These are phyloP conservation scores for Chrysanthemum makinoi DNA, from an alignment of 129 eudicot genomes.

Conservation along the genomic window DNA sequence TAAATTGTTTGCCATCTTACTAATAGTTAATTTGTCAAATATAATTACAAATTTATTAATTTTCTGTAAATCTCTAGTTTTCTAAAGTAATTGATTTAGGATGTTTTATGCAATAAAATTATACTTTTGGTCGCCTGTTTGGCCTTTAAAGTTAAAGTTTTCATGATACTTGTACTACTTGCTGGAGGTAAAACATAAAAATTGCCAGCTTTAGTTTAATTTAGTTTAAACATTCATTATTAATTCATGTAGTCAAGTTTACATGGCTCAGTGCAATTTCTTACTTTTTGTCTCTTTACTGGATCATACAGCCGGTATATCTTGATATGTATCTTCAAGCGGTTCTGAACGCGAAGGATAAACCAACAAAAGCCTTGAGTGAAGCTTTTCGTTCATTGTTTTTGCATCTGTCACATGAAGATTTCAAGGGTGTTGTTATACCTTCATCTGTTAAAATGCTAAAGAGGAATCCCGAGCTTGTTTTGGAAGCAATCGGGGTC, in stretches of 20 bases:
- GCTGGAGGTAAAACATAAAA: background rate
- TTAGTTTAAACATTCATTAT: background rate
- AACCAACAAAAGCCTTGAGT: conserved; percentile 62
- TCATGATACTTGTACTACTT: background rate
- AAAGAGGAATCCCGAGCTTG: conserved; percentile 96
- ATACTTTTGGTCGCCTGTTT: background rate
- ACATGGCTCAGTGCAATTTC: conserved; percentile 7
- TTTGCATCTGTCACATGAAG: conserved; percentile 71
- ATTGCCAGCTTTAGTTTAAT: background rate
- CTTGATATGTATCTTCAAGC: conserved; percentile 80
- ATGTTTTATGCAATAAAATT: conserved; percentile 5
- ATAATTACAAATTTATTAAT: background rate
- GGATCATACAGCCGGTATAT: conserved; percentile 57
- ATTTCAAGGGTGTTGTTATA: conserved; percentile 58
- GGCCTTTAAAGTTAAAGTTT: background rate
- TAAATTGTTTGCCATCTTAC: background rate
- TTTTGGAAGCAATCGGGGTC: conserved; percentile 68
- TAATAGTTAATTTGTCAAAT: background rate
- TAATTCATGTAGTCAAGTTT: background rate
- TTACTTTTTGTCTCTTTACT: conserved; percentile 16
- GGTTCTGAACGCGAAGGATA: conserved; percentile 75
- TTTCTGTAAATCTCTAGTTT: background rate
- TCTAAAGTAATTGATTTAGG: background rate
- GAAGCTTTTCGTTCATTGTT: conserved; percentile 80
- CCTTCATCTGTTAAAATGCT: conserved; percentile 93